Percentiles rank a stretch among this genome's conserved stretches.
phyloP scores from a whole-genome alignment of 1,284 basidiomycete genomes.

The Boletus sp. region DNA sequence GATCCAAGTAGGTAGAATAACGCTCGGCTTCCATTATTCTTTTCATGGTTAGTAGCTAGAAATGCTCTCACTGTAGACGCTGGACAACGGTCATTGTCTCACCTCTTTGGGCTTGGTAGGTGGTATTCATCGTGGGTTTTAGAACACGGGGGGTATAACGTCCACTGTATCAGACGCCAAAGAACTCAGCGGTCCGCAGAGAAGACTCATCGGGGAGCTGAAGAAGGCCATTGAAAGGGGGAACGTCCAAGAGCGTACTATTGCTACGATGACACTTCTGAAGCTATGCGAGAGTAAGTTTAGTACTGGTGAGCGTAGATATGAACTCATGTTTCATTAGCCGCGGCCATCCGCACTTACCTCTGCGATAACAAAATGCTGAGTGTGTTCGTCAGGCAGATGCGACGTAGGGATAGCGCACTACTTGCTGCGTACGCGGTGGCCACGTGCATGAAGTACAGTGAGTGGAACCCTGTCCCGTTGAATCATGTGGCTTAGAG shows the following conservation, averaged over 20 bases:
- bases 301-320: neutral
- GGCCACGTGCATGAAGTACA: neutral
- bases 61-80: neutral
- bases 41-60: too few relatives aligned
- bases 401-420: slow-evolving; percentile 11
- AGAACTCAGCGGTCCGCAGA: slow-evolving; percentile 2
- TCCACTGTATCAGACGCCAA: slow-evolving; percentile 10
- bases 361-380: neutral
- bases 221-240: slow-evolving; percentile 5
- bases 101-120: slow-evolving; percentile 31
- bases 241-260: slow-evolving; percentile 19
- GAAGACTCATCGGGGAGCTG: slow-evolving; percentile 18
- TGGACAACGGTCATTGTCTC: slow-evolving; percentile 8
- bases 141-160: neutral
- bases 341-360: neutral
- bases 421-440: slow-evolving; percentile 17
- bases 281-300: neutral
- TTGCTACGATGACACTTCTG: slow-evolving; percentile 26
- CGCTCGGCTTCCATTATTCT: too few relatives aligned
- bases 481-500: too few relatives aligned
- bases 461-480: too few relatives aligned
- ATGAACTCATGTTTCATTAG: neutral
- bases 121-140: neutral
- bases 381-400: slow-evolving; percentile 10
- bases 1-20: slow-evolving; percentile 13